Evolutionary conservation across 2,329 filamentous ascomycete genomes (phyloP), one percentile per base, ranked within the genome.

Genomic region (Alternaria ventricosa): DNA sequence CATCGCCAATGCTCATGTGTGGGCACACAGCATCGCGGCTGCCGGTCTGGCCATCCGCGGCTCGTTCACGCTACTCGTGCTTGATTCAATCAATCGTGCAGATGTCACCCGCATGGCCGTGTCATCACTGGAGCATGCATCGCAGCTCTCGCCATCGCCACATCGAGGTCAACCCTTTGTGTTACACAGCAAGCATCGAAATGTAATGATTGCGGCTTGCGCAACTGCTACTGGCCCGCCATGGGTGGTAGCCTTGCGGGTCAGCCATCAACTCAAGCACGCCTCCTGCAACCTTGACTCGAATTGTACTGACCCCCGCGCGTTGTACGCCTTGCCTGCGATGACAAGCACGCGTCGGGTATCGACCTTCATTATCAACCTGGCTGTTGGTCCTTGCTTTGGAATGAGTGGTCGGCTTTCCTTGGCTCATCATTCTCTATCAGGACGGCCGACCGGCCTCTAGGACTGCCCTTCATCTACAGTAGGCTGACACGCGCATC

Each of bases 81-180:
- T 60, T 28, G 33, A 49, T 60, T 60, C 76, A 74, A 71, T 72
- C 64, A 74, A 74, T 75, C 75, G 67, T 79, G 78, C 77, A 79
- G 74, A 72, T 72, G 76, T 75, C 76, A 80, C 78, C 74, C 74
- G 78, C 78, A 79, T 78, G 61, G 57, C 61, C 58, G 67, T 60
- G 66, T 65, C 70, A 64, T 76, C 74, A 78, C 75, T 76, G 72
- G 75, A 60, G 70, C 71, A 67, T 69, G 71, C 72, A 72, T 73
- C 65, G 63, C 68, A 72, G 70, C 62, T 61, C 46, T 71, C 63
- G 65, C 57, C 63, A 64, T 66, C 68, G 63, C 71, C 72, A 65
- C 68, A 67, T 67, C 57, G 54, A 65, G 66, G 49, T 63, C 60
- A 61, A 64, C 62, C 68, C 49, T 62, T 55, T 33, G 66, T 60